Base-by-base conservation (phyloP, 2,329 filamentous ascomycete genomes). In the Ramularia collo-cygni region DNA sequence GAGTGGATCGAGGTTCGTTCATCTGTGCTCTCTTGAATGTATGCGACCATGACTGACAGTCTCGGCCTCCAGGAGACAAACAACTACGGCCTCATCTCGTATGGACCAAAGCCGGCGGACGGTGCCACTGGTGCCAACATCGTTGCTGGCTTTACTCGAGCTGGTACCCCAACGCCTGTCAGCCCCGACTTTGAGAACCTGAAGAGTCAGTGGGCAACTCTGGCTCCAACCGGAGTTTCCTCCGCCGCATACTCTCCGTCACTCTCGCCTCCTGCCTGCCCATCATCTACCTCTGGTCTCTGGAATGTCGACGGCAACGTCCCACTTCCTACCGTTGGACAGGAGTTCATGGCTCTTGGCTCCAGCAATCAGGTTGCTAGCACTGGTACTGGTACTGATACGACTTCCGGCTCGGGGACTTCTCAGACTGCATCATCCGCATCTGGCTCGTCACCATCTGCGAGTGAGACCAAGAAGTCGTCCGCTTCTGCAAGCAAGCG, bases 131-230 rank as follows among this genome's bases (percentile, higher is more conserved):
- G 43, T 15, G 14, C 32, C 17, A 39, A 71, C 1, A 75, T 73
- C n/a, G 69, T 74, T 10, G 85, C 78, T 52, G 83, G 85, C 24
- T 88, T 74, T 62, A 74, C 76, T 0, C 76, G 83, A 50, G 75
- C 75, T 35, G 87, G 87, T 38, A 85, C 76, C 0, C 87, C 87
- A 0, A 83, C 73, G 0, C 83, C 86, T 0, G 68, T 87, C 18
- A 66, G 67, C 4, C 85, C 87, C 0, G 87, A 94, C 59, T 94
- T 90, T 60, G 60, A 69, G 52, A 92, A 92, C 59, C 73, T 94
- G 43, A 79, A 81, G 66, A 71, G 68, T 18, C 79, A 85, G 51
- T 94, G 87, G 87, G 79, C 79, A 5, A 82, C 76, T 3, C 66
- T 86, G 38, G 75, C 68, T 6, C 85, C 87, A 0, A 77, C 77